Base-by-base conservation (phyloP, 2,329 filamentous ascomycete genomes). In the Hypocrella siamensis region DNA sequence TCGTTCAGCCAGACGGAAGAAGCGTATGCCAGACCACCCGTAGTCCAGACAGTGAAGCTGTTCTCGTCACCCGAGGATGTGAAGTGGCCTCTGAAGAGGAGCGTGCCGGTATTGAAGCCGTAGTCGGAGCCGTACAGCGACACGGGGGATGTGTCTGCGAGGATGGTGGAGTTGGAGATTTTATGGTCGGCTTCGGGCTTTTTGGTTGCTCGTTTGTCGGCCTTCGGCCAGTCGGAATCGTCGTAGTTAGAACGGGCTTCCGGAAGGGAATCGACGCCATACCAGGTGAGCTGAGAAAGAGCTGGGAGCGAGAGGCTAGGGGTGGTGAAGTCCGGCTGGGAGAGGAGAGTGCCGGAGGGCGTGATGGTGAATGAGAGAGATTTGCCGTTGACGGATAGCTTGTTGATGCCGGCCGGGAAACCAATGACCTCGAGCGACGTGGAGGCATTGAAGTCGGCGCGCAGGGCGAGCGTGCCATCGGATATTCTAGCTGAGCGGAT, bases 51-150 rank as follows among this genome's bases (percentile, higher is more conserved):
- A 37, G 53, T 64, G 28, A 86, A 54, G 0, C 53, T 56, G 0
- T 58, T 57, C 39, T 83, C 77, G 2, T 61, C 53, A 12, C 76
- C 76, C 1, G 58, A 65, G 4, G 79, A 70, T 1, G 57, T 64
- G 47, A 88, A 86, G 40, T 72, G 63, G 0, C 79, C 80, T 2
- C 79, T 69, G 57, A 70, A 86, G 30, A 86, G 42, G 0, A 85
- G 59, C 2, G 68, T 69, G 3, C 80, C 79, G 0, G 72, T 65
- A 47, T 81, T 63, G 52, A 74, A 86, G 17, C 79, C 79, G 44
- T 86, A 86, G 50, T 86, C 80, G 12, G 69, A 69, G 1, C 63
- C 64, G 43, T 78, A 82, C 0, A 86, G 64, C 0, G 70, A 75
- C 0, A 68, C 73, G 0, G 78, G 73, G 0, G 80, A 85, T 1